Percentiles rank a stretch among this genome's conserved stretches.
Conservation (phyloP, 2,329 filamentous ascomycete species). For the Talaromyces piceae region DNA sequence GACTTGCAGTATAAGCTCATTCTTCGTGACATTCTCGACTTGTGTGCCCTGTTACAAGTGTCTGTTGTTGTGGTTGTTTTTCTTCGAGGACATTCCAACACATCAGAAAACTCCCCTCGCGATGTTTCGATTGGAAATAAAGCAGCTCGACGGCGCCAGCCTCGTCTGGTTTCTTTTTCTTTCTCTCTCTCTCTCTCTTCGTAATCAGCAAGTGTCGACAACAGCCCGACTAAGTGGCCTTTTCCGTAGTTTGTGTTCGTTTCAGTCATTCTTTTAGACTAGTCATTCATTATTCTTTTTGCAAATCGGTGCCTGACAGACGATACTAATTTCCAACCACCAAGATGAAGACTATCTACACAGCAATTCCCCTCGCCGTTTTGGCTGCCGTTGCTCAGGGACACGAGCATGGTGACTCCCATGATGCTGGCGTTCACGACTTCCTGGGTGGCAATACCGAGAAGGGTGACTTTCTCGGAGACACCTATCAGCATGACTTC, state of each 20-base stretch:
- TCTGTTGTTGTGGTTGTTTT: conserved; percentile 10
- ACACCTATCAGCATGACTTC: conserved; percentile 7
- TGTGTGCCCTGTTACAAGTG: neutral
- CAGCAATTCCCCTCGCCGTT: conserved; percentile 29
- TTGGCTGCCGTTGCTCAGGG: conserved; percentile 25
- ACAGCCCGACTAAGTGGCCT: conserved; percentile 2
- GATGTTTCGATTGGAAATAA: conserved; percentile 8
- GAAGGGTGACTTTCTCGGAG: conserved; percentile 5
- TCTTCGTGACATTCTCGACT: conserved; percentile 12
- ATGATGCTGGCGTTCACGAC: conserved; percentile 1
- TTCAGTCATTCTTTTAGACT: conserved; percentile 9
- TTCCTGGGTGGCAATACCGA: conserved; percentile 6
- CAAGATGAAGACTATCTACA: conserved; percentile 29
- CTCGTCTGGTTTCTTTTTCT: neutral
- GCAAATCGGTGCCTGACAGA: neutral
- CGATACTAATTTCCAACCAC: conserved; percentile 8
- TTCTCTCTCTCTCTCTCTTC: no score
- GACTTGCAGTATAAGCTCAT: conserved; percentile 1
- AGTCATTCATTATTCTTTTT: conserved; percentile 9
- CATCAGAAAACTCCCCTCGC: neutral
- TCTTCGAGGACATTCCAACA: conserved; percentile 8
- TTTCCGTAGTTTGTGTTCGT: conserved; percentile 9
- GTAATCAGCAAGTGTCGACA: conserved; percentile 9
- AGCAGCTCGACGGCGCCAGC: conserved; percentile 5
- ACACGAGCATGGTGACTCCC: conserved; percentile 12